Evolutionary conservation across 1,284 basidiomycete species (phyloP), one percentile per base, ranked within the genome.

Genomic region (Boletus sp.): DNA sequence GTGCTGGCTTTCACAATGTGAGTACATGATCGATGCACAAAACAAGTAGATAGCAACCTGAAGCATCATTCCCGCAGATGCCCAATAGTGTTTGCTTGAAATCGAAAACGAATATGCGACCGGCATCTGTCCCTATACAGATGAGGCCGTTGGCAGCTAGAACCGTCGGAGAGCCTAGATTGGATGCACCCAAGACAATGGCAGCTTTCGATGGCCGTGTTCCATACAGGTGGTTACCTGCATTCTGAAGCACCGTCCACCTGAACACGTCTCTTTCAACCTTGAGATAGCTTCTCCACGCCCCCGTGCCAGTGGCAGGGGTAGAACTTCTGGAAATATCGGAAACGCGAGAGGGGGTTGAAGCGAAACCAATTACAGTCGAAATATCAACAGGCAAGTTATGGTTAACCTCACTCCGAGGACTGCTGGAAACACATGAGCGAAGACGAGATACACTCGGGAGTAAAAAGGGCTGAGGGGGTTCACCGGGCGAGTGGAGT

Each of bases 81-180:
- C 87, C 88, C 63, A 86, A 87, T 57, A 96, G 70, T 3, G 88
- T 87, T 71, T 98, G 96, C 63, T 88, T 88, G 73, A 97, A 98
- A 70, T 95, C 92, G 73, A 95, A 96, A 1, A 98, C 90, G 49
- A 88, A 80, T 36, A 91, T 82, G 67, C 82, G 85, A 7, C 96
- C 97, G 24, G 78, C 76, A 47, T 88, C 85, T 0, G 91, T 95
- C 5, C 97, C 97, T 6, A 98, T 79, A 60, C 94, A 98, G 37
- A 99, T 85, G 60, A 97, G 77, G 0, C 95, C 96, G 64, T 92
- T 92, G 12, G 91, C 90, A 11, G 91, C 87, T 56, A 98, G 74
- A 13, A 92, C 91, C 0, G 89, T 93, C 1, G 96, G 94, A 0
- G 75, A 77, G 1, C 91, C 91, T 20, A 81, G 67, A 6, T 76